Percentiles rank a stretch among this genome's conserved stretches.
Conservation (phyloP, 2,329 filamentous ascomycete genomes). For the Helminthosporium solani region DNA sequence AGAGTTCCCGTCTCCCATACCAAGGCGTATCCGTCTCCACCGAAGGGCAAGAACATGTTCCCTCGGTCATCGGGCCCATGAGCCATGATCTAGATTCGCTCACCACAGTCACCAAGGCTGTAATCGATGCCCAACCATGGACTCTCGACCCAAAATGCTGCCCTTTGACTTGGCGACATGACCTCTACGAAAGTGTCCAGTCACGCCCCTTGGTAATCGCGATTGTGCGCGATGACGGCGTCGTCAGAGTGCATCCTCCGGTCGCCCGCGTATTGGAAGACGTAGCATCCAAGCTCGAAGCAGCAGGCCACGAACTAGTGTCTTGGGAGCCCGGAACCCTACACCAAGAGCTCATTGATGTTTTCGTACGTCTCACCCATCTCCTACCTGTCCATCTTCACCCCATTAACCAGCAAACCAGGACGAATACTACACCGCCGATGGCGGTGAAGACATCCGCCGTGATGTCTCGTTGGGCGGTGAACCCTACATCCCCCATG, state of each 20-base stretch:
- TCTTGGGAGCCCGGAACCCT: slow-evolving; percentile 53
- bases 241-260: slow-evolving; percentile 58
- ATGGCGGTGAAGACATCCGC: slow-evolving; percentile 64
- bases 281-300: slow-evolving; percentile 42
- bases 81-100: slow-evolving; percentile 55
- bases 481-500: slow-evolving; percentile 53
- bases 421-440: slow-evolving; percentile 63
- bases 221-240: slow-evolving; percentile 54
- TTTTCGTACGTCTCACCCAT: slow-evolving; percentile 48
- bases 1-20: slow-evolving; percentile 61
- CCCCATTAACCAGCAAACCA: slow-evolving; percentile 15
- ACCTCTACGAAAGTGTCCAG: slow-evolving; percentile 44
- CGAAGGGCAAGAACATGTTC: slow-evolving; percentile 65
- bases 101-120: slow-evolving; percentile 49
- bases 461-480: slow-evolving; percentile 56
- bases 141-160: slow-evolving; percentile 54
- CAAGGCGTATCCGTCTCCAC: slow-evolving; percentile 60
- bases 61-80: slow-evolving; percentile 63
- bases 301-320: slow-evolving; percentile 57
- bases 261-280: slow-evolving; percentile 49
- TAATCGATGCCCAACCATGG: slow-evolving; percentile 55
- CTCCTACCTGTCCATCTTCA: background rate
- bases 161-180: slow-evolving; percentile 57
- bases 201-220: slow-evolving; percentile 53
- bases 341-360: slow-evolving; percentile 57